Evolutionary conservation across 306 rosid species (phyloP).

Genomic region (Chamaecrista fasciculata): DNA sequence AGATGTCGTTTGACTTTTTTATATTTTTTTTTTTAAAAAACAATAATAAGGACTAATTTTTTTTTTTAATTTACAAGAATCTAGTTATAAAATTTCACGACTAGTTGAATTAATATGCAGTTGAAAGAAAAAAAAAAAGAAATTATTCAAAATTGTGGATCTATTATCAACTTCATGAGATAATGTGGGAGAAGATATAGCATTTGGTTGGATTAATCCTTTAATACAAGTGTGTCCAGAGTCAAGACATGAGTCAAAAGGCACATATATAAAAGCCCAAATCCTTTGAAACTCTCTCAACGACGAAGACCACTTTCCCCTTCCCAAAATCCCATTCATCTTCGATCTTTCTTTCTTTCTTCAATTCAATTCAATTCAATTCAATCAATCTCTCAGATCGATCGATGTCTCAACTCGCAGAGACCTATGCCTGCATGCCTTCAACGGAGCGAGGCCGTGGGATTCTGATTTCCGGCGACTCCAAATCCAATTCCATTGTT

Average conservation of each 20-base stretch:
- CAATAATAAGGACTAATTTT: too few relatives aligned
- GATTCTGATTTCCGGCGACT: slow-evolving; percentile 81
- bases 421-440: slow-evolving; percentile 80
- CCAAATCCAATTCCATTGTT: slow-evolving; percentile 61
- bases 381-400: neutral
- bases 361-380: too few relatives aligned
- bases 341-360: too few relatives aligned
- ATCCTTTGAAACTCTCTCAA: neutral
- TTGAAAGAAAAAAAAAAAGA: too few relatives aligned
- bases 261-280: neutral
- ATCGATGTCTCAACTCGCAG: slow-evolving; percentile 56
- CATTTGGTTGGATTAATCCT: too few relatives aligned
- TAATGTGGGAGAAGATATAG: neutral
- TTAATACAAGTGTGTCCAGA: neutral
- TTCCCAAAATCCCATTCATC: neutral
- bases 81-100: too few relatives aligned
- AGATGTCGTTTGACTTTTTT: too few relatives aligned
- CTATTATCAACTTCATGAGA: neutral
- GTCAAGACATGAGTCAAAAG: neutral
- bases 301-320: neutral
- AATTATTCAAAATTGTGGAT: too few relatives aligned
- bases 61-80: too few relatives aligned
- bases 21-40: too few relatives aligned
- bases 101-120: too few relatives aligned
- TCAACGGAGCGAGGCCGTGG: slow-evolving; percentile 93